phyloP scores from a whole-genome alignment of 164 flowering plant species.

The Litsea cubeba region DNA sequence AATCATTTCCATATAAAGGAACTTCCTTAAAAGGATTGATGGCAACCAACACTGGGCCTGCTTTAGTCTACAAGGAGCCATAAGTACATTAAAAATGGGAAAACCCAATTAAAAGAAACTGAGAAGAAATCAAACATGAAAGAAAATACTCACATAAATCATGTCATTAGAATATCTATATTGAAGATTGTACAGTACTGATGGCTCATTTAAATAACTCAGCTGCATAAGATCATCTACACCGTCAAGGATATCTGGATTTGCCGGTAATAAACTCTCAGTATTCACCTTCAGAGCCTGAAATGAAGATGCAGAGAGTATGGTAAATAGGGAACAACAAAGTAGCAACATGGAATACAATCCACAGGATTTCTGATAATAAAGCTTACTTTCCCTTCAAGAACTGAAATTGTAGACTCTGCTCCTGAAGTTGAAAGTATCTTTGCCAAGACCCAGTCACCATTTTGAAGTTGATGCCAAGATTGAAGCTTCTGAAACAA shows the following conservation, averaged over 20 bases:
- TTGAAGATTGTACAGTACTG: constrained; percentile 91
- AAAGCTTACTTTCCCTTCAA: constrained; percentile 76
- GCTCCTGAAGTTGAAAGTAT: constrained; percentile 57
- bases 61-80: constrained; percentile 67
- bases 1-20: constrained; percentile 74
- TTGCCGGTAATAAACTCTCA: constrained; percentile 68
- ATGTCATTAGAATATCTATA: constrained; percentile 76
- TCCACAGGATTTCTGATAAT: background rate
- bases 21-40: constrained; percentile 92
- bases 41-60: constrained; percentile 98
- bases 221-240: constrained; percentile 99
- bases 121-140: constrained; percentile 4
- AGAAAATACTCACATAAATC: constrained; percentile 72
- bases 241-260: constrained; percentile 98
- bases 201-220: constrained; percentile 93
- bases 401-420: constrained; percentile 56
- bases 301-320: constrained; percentile 3
- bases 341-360: background rate
- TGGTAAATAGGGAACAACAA: background rate
- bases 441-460: constrained; percentile 83
- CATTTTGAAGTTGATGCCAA: constrained; percentile 86
- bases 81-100: constrained; percentile 10
- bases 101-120: background rate
- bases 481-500: constrained; percentile 78
- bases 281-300: constrained; percentile 71